A percentile compares a stretch with the other conserved stretches of the same genome.
Evolutionary conservation across 768 basidiomycete species (phyloP).

Genomic region (Russula sp.): DNA sequence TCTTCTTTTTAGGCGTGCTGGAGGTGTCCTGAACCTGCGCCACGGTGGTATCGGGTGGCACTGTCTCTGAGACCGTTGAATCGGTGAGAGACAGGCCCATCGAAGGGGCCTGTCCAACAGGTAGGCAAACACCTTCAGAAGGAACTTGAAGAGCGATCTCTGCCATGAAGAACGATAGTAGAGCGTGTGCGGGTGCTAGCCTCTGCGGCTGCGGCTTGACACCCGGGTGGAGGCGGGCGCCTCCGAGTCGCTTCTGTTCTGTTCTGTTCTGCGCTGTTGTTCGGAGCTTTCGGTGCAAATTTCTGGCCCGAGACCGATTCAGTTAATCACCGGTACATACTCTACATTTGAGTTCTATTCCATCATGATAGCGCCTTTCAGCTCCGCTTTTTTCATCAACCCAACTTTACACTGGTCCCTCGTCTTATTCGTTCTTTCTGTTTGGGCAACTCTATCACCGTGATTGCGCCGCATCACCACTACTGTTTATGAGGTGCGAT

Average conservation of each 20-base stretch:
- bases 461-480: background rate
- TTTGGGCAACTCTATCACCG: slow-evolving; percentile 1
- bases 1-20: slow-evolving; percentile 56
- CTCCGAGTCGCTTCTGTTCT: too few species aligned
- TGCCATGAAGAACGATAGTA: background rate
- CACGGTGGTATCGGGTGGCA: slow-evolving; percentile 23
- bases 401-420: background rate
- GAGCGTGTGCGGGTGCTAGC: background rate
- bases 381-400: background rate
- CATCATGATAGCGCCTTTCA: too few species aligned
- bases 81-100: background rate
- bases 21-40: slow-evolving; percentile 26
- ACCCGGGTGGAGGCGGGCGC: background rate
- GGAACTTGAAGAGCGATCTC: background rate
- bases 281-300: slow-evolving; percentile 1
- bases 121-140: background rate
- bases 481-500: background rate
- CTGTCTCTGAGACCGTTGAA: slow-evolving; percentile 24
- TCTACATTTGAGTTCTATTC: background rate
- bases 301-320: background rate
- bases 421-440: background rate
- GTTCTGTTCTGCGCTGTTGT: too few species aligned
- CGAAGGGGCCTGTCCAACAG: background rate
- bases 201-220: background rate
- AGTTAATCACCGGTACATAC: background rate